Percentiles rank a stretch among this genome's conserved stretches.
Conservation (phyloP, 495 filamentous ascomycete genomes). For the Aspergillus taichungensis region DNA sequence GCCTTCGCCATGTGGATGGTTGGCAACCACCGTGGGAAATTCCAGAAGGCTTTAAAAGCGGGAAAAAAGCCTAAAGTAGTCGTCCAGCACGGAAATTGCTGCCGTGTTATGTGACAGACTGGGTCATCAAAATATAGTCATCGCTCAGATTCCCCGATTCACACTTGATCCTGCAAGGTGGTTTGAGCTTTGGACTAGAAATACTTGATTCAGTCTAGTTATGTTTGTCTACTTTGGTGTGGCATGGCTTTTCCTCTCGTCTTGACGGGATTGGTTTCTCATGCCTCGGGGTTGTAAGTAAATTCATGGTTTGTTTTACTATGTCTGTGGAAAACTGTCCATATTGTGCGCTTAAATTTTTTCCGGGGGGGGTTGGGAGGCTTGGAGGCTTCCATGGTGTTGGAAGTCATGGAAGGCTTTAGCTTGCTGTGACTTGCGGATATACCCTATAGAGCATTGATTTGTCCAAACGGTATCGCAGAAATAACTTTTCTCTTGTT, state of each 20-base stretch:
- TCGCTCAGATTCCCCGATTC: not conserved
- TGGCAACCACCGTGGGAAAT: conserved; percentile 20
- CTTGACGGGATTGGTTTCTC: conserved; percentile 19
- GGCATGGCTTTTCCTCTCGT: conserved; percentile 27
- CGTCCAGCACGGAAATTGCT: conserved; percentile 12
- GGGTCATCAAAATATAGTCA: too few relatives aligned
- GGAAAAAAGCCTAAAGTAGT: conserved; percentile 29
- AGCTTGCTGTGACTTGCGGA: conserved; percentile 10
- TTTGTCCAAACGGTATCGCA: too few relatives aligned
- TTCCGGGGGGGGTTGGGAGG: not conserved
- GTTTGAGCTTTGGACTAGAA: too few relatives aligned
- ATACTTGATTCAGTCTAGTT: not conserved
- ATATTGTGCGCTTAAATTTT: not conserved
- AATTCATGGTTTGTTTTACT: conserved; percentile 3
- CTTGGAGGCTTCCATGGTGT: conserved; percentile 1
- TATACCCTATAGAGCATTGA: conserved; percentile 19
- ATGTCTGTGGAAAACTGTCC: not conserved
- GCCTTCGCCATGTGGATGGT: conserved; percentile 36
- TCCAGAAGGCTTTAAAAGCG: conserved; percentile 26
- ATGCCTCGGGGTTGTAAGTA: conserved; percentile 9
- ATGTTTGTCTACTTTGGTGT: conserved; percentile 13
- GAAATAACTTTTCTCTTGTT: too few relatives aligned
- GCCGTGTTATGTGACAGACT: conserved; percentile 15
- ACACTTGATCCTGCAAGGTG: not conserved
- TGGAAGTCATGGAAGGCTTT: not conserved